These are phyloP conservation scores for Colletotrichum cuscutae DNA, from an alignment of 2,329 filamentous ascomycete species.

Conservation along the genomic window DNA sequence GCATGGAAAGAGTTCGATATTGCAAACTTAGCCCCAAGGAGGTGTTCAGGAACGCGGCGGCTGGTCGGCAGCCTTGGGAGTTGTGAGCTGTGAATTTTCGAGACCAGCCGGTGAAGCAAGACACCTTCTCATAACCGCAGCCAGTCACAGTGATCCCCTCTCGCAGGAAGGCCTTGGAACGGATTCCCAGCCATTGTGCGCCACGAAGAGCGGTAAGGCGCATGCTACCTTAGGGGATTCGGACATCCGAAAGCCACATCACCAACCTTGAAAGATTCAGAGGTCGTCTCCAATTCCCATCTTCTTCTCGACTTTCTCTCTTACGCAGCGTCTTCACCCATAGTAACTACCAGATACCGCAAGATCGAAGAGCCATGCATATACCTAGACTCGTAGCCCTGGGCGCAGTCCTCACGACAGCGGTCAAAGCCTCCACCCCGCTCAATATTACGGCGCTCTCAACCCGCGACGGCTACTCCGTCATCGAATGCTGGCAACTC, in stretches of 20 bases:
- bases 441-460: slow-evolving; percentile 55
- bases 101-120: neutral
- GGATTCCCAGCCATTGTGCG: neutral
- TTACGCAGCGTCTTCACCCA: neutral
- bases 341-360: neutral
- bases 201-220: neutral
- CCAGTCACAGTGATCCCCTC: neutral
- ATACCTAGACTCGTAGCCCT: neutral
- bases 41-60: neutral
- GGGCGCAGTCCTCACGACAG: neutral
- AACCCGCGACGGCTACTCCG: slow-evolving; percentile 49
- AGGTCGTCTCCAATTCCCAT: neutral
- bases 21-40: neutral
- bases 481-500: slow-evolving; percentile 58
- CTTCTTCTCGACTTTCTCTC: neutral
- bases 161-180: neutral
- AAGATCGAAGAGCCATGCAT: neutral
- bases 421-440: neutral
- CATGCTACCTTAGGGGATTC: neutral
- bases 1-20: neutral
- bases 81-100: neutral
- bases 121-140: neutral
- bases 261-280: neutral
- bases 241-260: neutral
- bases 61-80: too few relatives aligned